Evolutionary conservation across 192 early-diverging fungal genomes (phyloP), one percentile per base, ranked within the genome.

Genomic region (Glomus cerebriforme): DNA sequence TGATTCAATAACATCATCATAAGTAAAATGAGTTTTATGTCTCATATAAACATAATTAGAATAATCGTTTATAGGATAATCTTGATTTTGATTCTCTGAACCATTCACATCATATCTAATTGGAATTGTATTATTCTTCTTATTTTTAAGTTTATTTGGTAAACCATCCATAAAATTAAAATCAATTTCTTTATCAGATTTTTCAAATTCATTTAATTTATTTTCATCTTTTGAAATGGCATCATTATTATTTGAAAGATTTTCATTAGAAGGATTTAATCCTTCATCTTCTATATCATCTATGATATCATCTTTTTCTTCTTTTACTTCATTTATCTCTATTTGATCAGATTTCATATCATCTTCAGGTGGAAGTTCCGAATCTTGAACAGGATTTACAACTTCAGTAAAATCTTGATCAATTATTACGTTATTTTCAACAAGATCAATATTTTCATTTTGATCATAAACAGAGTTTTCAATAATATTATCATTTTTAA

Each of bases 11-110:
- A 60, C 32, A 17, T 76, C 43, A 17, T 29, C 26, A 63, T 76
- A 63, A 10, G 74, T 76, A 15, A 63, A 76, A 64, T 76, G 74
- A 37, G 74, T 32, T 9, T 62, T 17, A 24, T 27, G 10, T 26
- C 8, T 15, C 13, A 39, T 19, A 22, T 76, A 76, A 1, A n/a
- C 27, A 17, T 63, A 63, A n/a, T 76, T 26, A 63, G 34, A 63
- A 29, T 39, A 37, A 62, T 63, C 74, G 10, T 32, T 27, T 27
- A 26, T 59, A 39, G n/a, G n/a, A 59, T 31, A 35, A 6, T 63
- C 37, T 12, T 62, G 8, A 32, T 75, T 62, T 17, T n/a, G 22
- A 39, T 34, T 29, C 0, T 34, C 6, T 31, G 58, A 43, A 2
- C 10, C 39, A 10, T n/a, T n/a, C n/a, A n/a, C n/a, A n/a, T 43